phyloP scores from a whole-genome alignment of 208 protist species.

The Strigomonas culicis region DNA sequence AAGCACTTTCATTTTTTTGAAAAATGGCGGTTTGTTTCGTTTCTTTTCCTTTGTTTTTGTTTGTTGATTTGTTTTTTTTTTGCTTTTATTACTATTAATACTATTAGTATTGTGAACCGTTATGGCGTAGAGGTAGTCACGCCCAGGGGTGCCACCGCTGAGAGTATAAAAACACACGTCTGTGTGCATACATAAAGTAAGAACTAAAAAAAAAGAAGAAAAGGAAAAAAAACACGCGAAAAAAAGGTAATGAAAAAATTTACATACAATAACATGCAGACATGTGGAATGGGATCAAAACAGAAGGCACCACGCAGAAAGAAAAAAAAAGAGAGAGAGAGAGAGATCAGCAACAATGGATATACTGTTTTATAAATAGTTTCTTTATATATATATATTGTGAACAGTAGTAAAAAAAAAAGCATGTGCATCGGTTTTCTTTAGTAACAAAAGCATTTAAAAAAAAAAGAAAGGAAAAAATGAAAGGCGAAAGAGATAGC shows the following conservation, averaged over 20 bases:
- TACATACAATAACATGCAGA: neutral
- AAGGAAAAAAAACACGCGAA: neutral
- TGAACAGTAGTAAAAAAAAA: no score
- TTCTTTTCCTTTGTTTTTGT: neutral
- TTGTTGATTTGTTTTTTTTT: neutral
- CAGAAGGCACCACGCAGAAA: neutral
- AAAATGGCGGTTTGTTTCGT: no score
- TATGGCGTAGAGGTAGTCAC: neutral
- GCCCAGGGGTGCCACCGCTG: neutral
- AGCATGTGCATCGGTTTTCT: no score
- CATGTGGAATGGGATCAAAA: neutral
- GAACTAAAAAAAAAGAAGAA: neutral
- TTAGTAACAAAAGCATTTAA: no score
- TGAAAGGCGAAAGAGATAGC: conserved; percentile 5
- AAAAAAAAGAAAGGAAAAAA: conserved; percentile 28
- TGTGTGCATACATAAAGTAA: neutral
- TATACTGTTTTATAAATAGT: neutral
- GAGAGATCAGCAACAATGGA: neutral
- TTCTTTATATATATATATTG: no score
- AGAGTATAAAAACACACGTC: neutral
- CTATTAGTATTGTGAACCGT: neutral
- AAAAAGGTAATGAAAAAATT: conserved; percentile 8
- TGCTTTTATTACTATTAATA: neutral
- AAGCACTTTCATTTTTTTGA: neutral
- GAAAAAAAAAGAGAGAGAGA: conserved; percentile 17